Conservation (phyloP, 768 basidiomycete genomes). For the Lactarius indigo region DNA sequence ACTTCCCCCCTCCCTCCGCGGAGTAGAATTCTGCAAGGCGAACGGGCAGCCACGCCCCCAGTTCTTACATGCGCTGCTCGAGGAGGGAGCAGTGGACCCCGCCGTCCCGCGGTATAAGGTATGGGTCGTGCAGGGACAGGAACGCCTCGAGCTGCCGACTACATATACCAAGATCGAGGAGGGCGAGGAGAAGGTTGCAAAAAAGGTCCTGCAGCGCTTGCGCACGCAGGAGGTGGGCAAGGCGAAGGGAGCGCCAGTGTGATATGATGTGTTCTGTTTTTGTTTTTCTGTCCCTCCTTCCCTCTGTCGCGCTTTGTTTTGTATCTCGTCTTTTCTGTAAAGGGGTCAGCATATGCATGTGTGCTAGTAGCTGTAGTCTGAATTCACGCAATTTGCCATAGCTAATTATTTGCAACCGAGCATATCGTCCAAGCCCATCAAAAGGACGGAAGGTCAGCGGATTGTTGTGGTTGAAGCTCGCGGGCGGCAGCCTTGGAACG, state of each 20-base stretch:
- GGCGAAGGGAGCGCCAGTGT: background rate
- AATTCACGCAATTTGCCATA: no score
- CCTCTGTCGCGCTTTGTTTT: background rate
- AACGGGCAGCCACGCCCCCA: background rate
- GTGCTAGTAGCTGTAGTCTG: background rate
- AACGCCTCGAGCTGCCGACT: conserved; percentile 26
- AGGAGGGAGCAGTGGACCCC: background rate
- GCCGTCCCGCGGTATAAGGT: conserved; percentile 15
- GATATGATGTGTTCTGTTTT: background rate
- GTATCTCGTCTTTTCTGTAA: no score
- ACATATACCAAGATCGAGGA: conserved; percentile 12
- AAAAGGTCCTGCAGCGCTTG: conserved; percentile 26
- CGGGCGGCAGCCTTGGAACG: no score
- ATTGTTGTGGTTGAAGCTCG: no score
- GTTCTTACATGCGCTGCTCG: conserved; percentile 1
- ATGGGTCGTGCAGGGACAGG: conserved; percentile 26
- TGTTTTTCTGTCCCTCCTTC: no score
- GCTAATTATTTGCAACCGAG: no score
- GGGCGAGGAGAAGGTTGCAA: conserved; percentile 27
- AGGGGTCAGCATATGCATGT: no score
- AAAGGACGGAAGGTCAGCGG: no score
- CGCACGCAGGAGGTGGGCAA: conserved; percentile 2
- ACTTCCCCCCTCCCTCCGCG: background rate
- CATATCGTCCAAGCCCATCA: no score
- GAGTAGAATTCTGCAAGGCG: conserved; percentile 12